Percentiles rank a stretch among this genome's conserved stretches.
Evolutionary conservation across 208 protist genomes (phyloP).

Genomic region (Crithidia sp.): DNA sequence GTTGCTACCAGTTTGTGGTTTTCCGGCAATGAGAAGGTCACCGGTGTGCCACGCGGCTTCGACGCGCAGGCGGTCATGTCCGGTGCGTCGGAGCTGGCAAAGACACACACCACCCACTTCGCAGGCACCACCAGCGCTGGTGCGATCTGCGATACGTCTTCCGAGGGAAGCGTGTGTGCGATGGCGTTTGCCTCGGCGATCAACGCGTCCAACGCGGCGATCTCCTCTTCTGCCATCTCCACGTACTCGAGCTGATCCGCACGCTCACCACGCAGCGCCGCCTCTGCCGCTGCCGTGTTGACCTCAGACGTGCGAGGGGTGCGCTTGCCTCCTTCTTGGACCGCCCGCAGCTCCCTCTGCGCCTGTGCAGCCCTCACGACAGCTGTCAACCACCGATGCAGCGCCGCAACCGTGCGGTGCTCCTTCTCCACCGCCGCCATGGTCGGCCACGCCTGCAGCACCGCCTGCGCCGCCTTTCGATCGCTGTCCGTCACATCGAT

Average conservation of each 20-base stretch:
- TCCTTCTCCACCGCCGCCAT: conserved; percentile 7
- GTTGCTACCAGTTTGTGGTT: background rate
- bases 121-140: conserved; percentile 11
- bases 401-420: conserved; percentile 12
- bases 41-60: conserved; percentile 6
- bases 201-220: conserved; percentile 36
- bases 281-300: conserved; percentile 7
- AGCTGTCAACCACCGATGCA: conserved; percentile 42
- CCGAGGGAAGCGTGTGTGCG: background rate
- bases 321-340: background rate
- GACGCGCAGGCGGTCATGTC: background rate
- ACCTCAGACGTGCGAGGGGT: background rate
- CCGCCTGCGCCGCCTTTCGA: background rate
- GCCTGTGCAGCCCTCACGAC: conserved; percentile 25
- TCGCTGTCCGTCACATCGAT: conserved; percentile 4
- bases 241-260: conserved; percentile 47
- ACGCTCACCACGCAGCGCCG: conserved; percentile 25
- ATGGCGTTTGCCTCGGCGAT: conserved; percentile 23
- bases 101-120: conserved; percentile 13
- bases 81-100: conserved; percentile 10
- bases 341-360: conserved; percentile 1
- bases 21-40: conserved; percentile 8
- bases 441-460: conserved; percentile 15
- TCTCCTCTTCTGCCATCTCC: conserved; percentile 43
- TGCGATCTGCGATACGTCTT: background rate